A percentile compares a stretch with the other conserved stretches of the same genome.
Conservation (phyloP, 2,329 filamentous ascomycete genomes). For the Aspergillus sojae region DNA sequence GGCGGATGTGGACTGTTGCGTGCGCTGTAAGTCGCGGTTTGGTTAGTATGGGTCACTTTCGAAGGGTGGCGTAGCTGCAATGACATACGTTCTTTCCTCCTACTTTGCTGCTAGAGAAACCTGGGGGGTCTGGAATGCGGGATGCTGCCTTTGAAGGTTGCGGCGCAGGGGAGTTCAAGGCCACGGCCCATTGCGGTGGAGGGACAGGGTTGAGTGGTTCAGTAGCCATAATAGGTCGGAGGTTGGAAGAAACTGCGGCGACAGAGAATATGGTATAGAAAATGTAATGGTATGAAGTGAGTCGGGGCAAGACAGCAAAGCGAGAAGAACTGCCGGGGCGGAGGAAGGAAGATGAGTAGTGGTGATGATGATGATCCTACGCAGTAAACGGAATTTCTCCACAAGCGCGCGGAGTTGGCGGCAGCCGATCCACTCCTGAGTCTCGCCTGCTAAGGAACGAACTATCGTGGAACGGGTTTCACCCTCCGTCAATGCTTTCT, state of each 20-base stretch:
- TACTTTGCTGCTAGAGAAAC: slow-evolving; percentile 64
- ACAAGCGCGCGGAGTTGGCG: slow-evolving; percentile 31
- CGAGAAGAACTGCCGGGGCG: not conserved
- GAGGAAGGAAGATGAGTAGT: not conserved
- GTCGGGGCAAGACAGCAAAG: slow-evolving; percentile 15
- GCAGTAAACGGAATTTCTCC: slow-evolving; percentile 27
- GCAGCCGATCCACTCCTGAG: slow-evolving; percentile 28
- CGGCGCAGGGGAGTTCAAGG: slow-evolving; percentile 72
- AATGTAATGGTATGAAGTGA: not conserved
- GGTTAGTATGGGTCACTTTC: not conserved
- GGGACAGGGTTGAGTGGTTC: slow-evolving; percentile 42
- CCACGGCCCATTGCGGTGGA: slow-evolving; percentile 78
- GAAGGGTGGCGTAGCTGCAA: not conserved
- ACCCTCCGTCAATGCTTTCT: slow-evolving; percentile 5
- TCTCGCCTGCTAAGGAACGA: slow-evolving; percentile 14
- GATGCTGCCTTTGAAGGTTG: slow-evolving; percentile 63
- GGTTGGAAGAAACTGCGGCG: not conserved
- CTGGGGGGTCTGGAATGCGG: slow-evolving; percentile 80
- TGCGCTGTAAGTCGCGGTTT: slow-evolving; percentile 29
- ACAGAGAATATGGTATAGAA: not conserved
- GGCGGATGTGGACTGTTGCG: slow-evolving; percentile 29
- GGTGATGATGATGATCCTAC: slow-evolving; percentile 21
- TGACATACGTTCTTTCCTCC: slow-evolving; percentile 44
- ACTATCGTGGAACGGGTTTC: slow-evolving; percentile 10
- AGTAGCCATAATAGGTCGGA: slow-evolving; percentile 22